These are phyloP conservation scores for Eucommia ulmoides DNA, from an alignment of 257 asterid genomes.

Conservation along the genomic window DNA sequence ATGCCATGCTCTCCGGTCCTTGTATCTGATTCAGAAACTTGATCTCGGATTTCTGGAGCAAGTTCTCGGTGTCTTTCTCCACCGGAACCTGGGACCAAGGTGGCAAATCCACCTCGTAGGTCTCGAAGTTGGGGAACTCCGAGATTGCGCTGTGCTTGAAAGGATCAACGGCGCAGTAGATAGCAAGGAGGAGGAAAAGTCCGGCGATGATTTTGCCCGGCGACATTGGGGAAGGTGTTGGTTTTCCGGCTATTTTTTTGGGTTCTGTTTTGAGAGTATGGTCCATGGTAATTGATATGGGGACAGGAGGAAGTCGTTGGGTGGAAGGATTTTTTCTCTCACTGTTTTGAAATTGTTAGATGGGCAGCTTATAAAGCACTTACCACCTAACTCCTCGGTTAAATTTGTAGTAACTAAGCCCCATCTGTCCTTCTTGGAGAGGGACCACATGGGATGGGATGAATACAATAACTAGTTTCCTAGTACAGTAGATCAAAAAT, in stretches of 20 bases:
- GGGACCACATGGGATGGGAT: too few relatives aligned
- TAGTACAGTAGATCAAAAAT: too few relatives aligned
- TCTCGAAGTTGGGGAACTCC: constrained; percentile 51
- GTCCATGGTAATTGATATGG: too few relatives aligned
- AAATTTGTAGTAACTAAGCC: too few relatives aligned
- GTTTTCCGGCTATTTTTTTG: background rate
- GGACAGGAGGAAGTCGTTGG: too few relatives aligned
- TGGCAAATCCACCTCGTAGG: constrained; percentile 58
- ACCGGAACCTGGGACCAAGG: constrained; percentile 55
- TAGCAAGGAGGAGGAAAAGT: constrained; percentile 40
- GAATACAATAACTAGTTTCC: too few relatives aligned
- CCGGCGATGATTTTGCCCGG: constrained; percentile 32
- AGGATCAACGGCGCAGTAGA: constrained; percentile 86
- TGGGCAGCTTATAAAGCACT: too few relatives aligned
- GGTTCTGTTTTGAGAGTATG: too few relatives aligned
- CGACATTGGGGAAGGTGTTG: constrained; percentile 17
- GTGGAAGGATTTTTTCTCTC: too few relatives aligned
- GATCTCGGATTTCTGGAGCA: constrained; percentile 75
- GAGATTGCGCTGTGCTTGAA: constrained; percentile 54
- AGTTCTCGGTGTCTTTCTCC: constrained; percentile 40
- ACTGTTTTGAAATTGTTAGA: too few relatives aligned
- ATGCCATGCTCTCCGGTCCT: constrained; percentile 87
- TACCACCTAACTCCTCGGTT: too few relatives aligned
- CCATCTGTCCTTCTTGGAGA: too few relatives aligned
- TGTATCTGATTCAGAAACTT: constrained; percentile 66